These are phyloP conservation scores for Chernovozyma aurita DNA, from an alignment of 1,139 yeast species.

Conservation along the genomic window DNA sequence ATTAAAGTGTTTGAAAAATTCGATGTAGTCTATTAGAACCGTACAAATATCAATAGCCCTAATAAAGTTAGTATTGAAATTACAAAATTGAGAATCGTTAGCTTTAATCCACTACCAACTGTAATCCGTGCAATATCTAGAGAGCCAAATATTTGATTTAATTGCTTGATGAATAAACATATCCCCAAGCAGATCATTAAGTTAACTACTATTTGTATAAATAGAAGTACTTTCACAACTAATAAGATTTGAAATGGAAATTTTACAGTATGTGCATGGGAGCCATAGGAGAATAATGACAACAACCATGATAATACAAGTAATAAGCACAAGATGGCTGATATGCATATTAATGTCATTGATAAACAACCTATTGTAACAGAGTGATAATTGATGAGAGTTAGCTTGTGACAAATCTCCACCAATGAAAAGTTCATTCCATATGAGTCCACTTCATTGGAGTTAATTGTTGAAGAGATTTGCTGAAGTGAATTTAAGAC, in stretches of 20 bases:
- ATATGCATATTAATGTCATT: neutral
- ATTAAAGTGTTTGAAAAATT: neutral
- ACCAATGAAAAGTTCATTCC: too few species aligned
- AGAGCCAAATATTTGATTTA: slow-evolving; percentile 10
- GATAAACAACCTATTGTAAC: neutral
- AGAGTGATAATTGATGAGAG: neutral
- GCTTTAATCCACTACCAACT: slow-evolving; percentile 15
- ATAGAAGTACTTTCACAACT: slow-evolving; percentile 7
- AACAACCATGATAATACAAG: too few species aligned
- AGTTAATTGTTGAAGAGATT: neutral
- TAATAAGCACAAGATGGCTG: neutral
- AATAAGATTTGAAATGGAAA: neutral
- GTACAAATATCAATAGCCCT: too few species aligned
- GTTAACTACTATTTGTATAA: slow-evolving; percentile 1
- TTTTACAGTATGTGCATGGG: too few species aligned
- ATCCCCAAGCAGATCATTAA: slow-evolving; percentile 12
- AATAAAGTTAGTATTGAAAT: too few species aligned
- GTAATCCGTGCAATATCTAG: slow-evolving; percentile 16
- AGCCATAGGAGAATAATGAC: too few species aligned
- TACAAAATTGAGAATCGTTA: neutral
- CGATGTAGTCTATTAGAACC: too few species aligned
- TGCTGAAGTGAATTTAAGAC: slow-evolving; percentile 8
- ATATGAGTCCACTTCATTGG: neutral
- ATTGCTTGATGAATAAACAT: slow-evolving; percentile 12
- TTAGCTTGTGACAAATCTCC: neutral